Base-by-base conservation (phyloP, 768 basidiomycete genomes). In the Boletus vermiculosoides region DNA sequence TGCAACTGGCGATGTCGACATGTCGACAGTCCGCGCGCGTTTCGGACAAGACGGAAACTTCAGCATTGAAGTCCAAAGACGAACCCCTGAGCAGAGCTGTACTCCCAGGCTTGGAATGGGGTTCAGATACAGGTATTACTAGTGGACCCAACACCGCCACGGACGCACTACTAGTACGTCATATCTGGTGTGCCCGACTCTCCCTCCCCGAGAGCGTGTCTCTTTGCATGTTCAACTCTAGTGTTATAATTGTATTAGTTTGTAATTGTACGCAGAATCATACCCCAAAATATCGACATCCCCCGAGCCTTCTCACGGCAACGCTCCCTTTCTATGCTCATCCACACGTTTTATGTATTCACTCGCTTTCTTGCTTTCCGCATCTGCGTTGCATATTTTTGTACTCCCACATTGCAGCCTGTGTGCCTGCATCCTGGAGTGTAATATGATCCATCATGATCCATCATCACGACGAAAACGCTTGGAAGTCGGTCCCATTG, bases 1-100 rank as follows among this genome's bases (percentile, higher is more conserved):
- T 57, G 65, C 81, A 33, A 77, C 80, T 11, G 71, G 75, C 11
- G 84, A 86, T 57, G 77, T 82, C 52, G 80, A 85, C 65, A 79
- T 84, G 78, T 61, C 74, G 8, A 73, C 75, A 13, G 77, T 83
- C 28, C 78, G 80, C 31, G 84, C 82, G 9, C 77, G 74, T 44
- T 78, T 83, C 47, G 78, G 76, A 45, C 67, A 70, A 7, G 72
- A 75, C 31, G 80, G 80, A 10, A 76, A 74, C 34, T 71, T 83
- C n/a, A 73, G 73, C 45, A 77, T 84, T 22, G 75, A 78, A 50
- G 79, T 83, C 13, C 70, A 74, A 50, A 59, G 71, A 50, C 66
- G 66, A 40, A 5, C 15, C 16, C 58, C 59, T 4, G 72, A 66
- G 51, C 72, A 71, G 56, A 56, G 40, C 47, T 72, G 61, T 64